Percentiles rank a stretch among this genome's conserved stretches.
phyloP scores from a whole-genome alignment of 495 filamentous ascomycete genomes.

The Eremomyces bilateralis region DNA sequence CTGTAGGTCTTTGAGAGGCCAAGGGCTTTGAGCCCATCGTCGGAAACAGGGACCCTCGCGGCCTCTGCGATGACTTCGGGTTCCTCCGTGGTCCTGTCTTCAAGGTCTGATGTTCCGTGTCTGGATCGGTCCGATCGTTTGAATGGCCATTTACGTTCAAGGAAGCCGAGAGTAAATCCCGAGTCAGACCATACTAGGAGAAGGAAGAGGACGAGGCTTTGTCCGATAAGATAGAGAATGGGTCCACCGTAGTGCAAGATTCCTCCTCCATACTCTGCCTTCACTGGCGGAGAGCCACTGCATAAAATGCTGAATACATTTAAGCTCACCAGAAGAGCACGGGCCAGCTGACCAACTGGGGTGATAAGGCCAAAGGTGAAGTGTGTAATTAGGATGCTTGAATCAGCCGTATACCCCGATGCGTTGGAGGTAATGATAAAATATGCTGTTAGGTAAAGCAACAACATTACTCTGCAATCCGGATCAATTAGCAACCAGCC shows the following conservation, averaged over 20 bases:
- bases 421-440: constrained; percentile 46
- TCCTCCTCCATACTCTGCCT: constrained; percentile 44
- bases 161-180: constrained; percentile 30
- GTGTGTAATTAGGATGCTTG: constrained; percentile 35
- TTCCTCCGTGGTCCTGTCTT: constrained; percentile 24
- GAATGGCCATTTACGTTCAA: constrained; percentile 18
- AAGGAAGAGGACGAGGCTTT: constrained; percentile 41
- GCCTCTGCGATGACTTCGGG: constrained; percentile 27
- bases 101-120: constrained; percentile 20
- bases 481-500: no score
- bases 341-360: constrained; percentile 43
- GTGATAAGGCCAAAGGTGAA: constrained; percentile 45
- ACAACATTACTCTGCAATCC: constrained; percentile 47
- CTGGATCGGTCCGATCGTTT: no score
- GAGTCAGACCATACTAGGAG: constrained; percentile 52
- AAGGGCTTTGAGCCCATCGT: constrained; percentile 51
- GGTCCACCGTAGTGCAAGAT: constrained; percentile 58
- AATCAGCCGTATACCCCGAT: constrained; percentile 35
- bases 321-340: constrained; percentile 49
- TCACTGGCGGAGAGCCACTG: constrained; percentile 24
- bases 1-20: constrained; percentile 60
- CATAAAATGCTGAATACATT: constrained; percentile 63
- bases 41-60: constrained; percentile 22
- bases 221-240: constrained; percentile 52
- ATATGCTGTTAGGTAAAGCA: constrained; percentile 59